Conservation (phyloP, 2,329 filamentous ascomycete species). For the Colletotrichum graminicola region DNA sequence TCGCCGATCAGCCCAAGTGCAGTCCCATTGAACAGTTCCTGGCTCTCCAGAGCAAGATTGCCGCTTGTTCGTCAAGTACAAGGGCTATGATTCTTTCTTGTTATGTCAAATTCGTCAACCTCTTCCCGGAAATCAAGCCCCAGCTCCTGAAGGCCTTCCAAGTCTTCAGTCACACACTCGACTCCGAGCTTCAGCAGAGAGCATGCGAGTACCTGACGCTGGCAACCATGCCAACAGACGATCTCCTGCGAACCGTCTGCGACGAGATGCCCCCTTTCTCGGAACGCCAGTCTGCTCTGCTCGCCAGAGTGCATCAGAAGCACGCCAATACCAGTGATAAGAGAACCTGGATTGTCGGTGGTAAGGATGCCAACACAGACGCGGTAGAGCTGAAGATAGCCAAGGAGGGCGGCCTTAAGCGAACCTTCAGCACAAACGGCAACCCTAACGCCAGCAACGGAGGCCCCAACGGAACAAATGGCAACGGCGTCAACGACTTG, state of each 20-base stretch:
- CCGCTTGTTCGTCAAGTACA: constrained; percentile 88
- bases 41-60: constrained; percentile 90
- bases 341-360: constrained; percentile 97
- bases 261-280: constrained; percentile 99
- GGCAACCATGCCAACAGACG: constrained; percentile 87
- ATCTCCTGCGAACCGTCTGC: constrained; percentile 91
- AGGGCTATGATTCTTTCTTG: constrained; percentile 94
- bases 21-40: constrained; percentile 98
- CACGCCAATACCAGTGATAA: constrained; percentile 93
- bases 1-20: constrained; percentile 91
- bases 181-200: constrained; percentile 94
- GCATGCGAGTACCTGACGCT: constrained; percentile 95
- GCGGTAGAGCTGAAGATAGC: constrained; percentile 82
- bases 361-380: constrained; percentile 92
- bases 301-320: constrained; percentile 94
- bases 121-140: constrained; percentile 98
- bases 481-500: constrained; percentile 73
- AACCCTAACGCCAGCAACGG: constrained; percentile 56
- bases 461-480: constrained; percentile 61
- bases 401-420: constrained; percentile 85
- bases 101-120: constrained; percentile 97
- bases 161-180: constrained; percentile 92
- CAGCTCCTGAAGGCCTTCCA: constrained; percentile 92
- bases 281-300: constrained; percentile 88
- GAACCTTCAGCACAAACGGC: constrained; percentile 79